phyloP scores from a whole-genome alignment of 768 basidiomycete genomes.

The Rhodosporidiobolus sp. region DNA sequence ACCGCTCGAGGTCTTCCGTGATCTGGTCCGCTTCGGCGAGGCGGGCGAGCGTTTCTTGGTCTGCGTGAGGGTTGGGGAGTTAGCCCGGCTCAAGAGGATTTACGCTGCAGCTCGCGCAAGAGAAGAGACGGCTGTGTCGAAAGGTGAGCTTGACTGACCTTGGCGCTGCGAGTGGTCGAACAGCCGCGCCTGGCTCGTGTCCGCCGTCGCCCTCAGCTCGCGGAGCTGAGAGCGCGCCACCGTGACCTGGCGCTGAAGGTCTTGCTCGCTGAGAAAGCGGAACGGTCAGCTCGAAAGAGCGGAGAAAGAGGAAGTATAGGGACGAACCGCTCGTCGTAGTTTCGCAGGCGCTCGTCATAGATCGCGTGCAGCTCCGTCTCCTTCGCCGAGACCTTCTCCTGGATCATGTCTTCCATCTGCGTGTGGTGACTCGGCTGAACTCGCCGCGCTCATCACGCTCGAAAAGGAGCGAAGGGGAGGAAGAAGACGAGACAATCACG shows the following conservation, averaged over 20 bases:
- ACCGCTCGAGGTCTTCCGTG: constrained; percentile 85
- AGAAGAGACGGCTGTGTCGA: neutral
- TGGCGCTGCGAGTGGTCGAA: constrained; percentile 86
- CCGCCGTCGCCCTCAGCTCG: constrained; percentile 84
- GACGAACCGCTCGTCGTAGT: constrained; percentile 87
- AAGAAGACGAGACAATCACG: neutral
- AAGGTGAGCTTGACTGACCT: constrained; percentile 54
- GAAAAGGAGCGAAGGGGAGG: too few species aligned
- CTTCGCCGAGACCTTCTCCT: constrained; percentile 83
- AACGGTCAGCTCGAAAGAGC: neutral
- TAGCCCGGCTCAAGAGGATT: too few species aligned
- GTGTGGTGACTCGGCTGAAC: fast-evolving
- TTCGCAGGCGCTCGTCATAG: constrained; percentile 90
- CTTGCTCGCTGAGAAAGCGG: constrained; percentile 68
- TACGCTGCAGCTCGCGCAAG: neutral
- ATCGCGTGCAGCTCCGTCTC: constrained; percentile 96
- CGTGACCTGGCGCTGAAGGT: constrained; percentile 85
- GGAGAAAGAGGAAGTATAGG: neutral
- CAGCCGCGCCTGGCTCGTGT: constrained; percentile 86
- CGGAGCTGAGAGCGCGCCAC: constrained; percentile 82
- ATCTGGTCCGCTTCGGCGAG: constrained; percentile 93
- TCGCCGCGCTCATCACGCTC: neutral
- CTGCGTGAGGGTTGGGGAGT: constrained; percentile 50
- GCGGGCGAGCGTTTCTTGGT: constrained; percentile 86
- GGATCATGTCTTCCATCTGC: constrained; percentile 91